These are phyloP conservation scores for Aspergillus neoniger DNA, from an alignment of 2,329 filamentous ascomycete species.

Conservation along the genomic window DNA sequence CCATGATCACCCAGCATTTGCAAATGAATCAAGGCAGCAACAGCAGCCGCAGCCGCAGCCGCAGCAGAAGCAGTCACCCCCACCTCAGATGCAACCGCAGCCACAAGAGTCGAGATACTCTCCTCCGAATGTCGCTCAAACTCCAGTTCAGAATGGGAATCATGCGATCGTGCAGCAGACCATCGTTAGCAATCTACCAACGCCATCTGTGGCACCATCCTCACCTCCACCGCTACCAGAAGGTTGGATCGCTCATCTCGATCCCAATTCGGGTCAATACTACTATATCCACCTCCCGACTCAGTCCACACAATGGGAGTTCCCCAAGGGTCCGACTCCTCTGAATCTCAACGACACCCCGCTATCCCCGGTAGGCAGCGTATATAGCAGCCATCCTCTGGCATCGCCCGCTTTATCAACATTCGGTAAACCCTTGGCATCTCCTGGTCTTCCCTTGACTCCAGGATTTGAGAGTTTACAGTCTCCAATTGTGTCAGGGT, in stretches of 20 bases:
- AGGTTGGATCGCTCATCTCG: conserved; percentile 96
- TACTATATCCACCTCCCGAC: conserved; percentile 97
- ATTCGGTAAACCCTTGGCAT: conserved; percentile 62
- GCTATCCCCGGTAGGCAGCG: conserved; percentile 77
- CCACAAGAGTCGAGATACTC: conserved; percentile 35
- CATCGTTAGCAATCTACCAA: conserved; percentile 35
- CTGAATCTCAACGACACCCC: conserved; percentile 79
- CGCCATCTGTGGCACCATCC: conserved; percentile 60
- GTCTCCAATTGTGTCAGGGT: conserved; percentile 75
- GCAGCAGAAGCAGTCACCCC: background rate
- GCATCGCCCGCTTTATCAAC: conserved; percentile 66
- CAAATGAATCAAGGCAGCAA: conserved; percentile 70
- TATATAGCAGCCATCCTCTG: conserved; percentile 70
- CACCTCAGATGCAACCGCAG: conserved; percentile 13
- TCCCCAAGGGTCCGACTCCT: conserved; percentile 91
- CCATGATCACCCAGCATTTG: conserved; percentile 80
- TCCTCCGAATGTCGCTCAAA: conserved; percentile 39
- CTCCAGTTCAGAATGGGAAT: conserved; percentile 11
- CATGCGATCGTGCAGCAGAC: conserved; percentile 28
- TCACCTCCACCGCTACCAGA: conserved; percentile 93
- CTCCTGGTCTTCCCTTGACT: conserved; percentile 78
- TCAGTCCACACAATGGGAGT: conserved; percentile 98
- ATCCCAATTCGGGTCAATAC: conserved; percentile 94
- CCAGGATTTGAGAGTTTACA: conserved; percentile 84
- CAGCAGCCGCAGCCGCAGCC: conserved; percentile 21